Evolutionary conservation across 352 stramenopile genomes (phyloP).

Genomic region (Phytopythium aichiense): DNA sequence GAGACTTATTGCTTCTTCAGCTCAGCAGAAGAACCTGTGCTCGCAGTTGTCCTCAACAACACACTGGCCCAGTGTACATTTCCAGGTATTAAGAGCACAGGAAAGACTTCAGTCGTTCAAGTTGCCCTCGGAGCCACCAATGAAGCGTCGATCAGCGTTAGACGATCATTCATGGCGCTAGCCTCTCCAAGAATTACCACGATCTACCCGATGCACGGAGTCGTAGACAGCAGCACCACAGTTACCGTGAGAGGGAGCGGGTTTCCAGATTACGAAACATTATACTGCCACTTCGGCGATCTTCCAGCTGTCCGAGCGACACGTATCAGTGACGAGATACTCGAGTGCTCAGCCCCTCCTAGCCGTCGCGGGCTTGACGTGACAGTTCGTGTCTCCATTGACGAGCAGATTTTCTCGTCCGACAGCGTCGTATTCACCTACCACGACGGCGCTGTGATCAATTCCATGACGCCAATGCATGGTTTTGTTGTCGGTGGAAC

Average conservation of each 20-base stretch:
- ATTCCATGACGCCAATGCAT: conserved; percentile 15
- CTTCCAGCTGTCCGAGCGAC: conserved; percentile 5
- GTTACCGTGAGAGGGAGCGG: conserved; percentile 15
- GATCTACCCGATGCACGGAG: conserved; percentile 15
- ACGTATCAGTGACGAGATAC: conserved; percentile 9
- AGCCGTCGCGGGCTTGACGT: conserved; percentile 14
- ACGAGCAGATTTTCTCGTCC: conserved; percentile 16
- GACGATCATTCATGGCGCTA: conserved; percentile 12
- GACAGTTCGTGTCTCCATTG: conserved; percentile 18
- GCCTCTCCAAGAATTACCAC: conserved; percentile 13
- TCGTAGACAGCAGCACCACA: conserved; percentile 16
- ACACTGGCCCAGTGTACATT: conserved; percentile 22
- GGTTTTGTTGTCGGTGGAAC: conserved; percentile 26
- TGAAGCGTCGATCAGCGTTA: conserved; percentile 5
- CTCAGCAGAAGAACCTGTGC: conserved; percentile 3
- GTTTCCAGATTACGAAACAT: conserved; percentile 7
- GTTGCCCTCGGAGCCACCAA: conserved; percentile 16
- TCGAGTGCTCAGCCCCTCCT: conserved; percentile 19
- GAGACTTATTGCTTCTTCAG: conserved; percentile 26
- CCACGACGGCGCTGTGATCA: conserved; percentile 17
- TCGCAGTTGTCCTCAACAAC: conserved; percentile 12
- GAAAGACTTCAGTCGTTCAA: conserved; percentile 7
- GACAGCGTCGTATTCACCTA: conserved; percentile 18
- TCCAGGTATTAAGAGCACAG: background rate
- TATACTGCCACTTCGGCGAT: conserved; percentile 31